Evolutionary conservation across 768 basidiomycete genomes (phyloP).

Genomic region (Agrocybe pediades): DNA sequence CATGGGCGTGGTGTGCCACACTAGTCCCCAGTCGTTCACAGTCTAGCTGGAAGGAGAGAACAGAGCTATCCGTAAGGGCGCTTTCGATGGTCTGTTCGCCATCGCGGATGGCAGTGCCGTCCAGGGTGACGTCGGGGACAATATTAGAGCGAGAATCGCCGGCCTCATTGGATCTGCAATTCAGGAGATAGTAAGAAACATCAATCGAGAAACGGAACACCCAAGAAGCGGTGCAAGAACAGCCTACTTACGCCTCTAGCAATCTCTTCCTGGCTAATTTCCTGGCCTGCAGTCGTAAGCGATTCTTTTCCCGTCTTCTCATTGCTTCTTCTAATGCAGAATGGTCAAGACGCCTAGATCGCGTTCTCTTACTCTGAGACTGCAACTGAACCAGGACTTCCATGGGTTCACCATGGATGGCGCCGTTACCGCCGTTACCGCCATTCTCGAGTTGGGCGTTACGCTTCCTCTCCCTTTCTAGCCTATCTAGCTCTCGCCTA

Average conservation of each 20-base stretch:
- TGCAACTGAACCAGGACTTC: conserved; percentile 7
- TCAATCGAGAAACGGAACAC: too few species aligned
- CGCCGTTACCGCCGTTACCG: not conserved
- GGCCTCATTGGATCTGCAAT: not conserved
- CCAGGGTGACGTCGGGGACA: not conserved
- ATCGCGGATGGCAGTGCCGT: not conserved
- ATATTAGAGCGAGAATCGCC: not conserved
- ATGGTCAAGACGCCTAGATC: conserved; percentile 8
- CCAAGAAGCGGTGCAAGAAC: too few species aligned
- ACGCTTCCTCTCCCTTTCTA: conserved; percentile 16
- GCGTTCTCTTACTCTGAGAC: conserved; percentile 8
- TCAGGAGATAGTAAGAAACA: not conserved
- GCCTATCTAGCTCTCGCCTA: conserved; percentile 9
- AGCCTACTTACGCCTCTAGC: too few species aligned
- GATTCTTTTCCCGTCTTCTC: conserved; percentile 19
- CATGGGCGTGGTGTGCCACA: not conserved
- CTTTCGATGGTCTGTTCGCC: not conserved
- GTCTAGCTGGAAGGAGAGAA: not conserved
- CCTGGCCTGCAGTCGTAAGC: conserved; percentile 14
- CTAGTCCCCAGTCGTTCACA: not conserved
- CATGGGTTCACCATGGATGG: conserved; percentile 12
- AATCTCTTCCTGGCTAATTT: conserved; percentile 18
- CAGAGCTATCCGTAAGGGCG: not conserved
- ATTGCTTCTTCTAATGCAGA: conserved; percentile 12
- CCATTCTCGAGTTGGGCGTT: conserved; percentile 10